Evolutionary conservation across 805 yeast species (phyloP).

Genomic region (Candida anglica): DNA sequence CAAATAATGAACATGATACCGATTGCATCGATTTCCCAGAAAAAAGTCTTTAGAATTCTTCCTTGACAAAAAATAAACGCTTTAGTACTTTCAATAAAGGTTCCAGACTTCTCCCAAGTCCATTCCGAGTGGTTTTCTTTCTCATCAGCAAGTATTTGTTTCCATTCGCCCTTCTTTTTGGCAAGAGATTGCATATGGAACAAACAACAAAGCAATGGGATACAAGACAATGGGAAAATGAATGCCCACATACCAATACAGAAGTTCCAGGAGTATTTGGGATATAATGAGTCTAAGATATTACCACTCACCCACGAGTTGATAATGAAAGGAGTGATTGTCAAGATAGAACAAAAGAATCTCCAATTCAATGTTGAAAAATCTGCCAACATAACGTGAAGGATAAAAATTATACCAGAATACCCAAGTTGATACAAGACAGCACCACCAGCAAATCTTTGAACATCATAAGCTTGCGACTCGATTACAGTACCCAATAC

Average conservation of each 20-base stretch:
- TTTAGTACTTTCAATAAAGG: constrained; percentile 24
- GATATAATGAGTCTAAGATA: constrained; percentile 11
- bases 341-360: constrained; percentile 11
- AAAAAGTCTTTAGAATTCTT: constrained; percentile 10
- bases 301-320: constrained; percentile 18
- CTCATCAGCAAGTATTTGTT: constrained; percentile 7
- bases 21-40: constrained; percentile 31
- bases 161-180: constrained; percentile 14
- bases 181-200: constrained; percentile 14
- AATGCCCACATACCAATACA: constrained; percentile 20
- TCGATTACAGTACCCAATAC: no score
- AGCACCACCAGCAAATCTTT: constrained; percentile 27
- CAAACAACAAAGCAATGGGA: constrained; percentile 13
- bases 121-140: constrained; percentile 5
- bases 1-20: constrained; percentile 30
- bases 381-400: constrained; percentile 14
- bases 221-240: constrained; percentile 15
- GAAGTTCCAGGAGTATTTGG: constrained; percentile 11
- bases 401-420: constrained; percentile 13
- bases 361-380: constrained; percentile 14
- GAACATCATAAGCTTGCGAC: no score
- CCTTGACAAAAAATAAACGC: constrained; percentile 26
- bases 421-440: constrained; percentile 18
- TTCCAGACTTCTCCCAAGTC: constrained; percentile 26
- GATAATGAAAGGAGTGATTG: constrained; percentile 14